These are phyloP conservation scores for Acanthamoeba polyphaga DNA, from an alignment of 208 protist genomes.

Conservation along the genomic window DNA sequence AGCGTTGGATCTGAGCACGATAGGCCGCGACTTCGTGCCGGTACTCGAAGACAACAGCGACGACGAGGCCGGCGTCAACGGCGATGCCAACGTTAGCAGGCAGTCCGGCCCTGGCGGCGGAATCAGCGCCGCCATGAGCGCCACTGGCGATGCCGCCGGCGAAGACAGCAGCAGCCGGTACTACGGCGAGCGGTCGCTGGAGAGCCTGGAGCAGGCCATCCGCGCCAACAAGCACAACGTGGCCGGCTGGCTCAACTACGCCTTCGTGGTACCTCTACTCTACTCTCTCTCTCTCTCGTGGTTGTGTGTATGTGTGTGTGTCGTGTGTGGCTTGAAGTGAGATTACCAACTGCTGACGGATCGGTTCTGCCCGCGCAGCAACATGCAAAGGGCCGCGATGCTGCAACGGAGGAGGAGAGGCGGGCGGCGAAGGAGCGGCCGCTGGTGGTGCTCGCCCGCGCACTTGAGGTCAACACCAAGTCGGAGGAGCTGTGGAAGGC, in stretches of 20 bases:
- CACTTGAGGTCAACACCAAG: constrained; percentile 13
- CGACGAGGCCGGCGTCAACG: background rate
- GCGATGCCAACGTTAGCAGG: background rate
- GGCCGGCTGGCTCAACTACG: constrained; percentile 48
- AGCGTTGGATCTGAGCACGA: background rate
- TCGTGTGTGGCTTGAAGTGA: background rate
- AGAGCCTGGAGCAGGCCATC: constrained; percentile 10
- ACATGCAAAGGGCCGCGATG: background rate
- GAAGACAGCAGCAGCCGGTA: background rate
- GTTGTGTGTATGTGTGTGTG: background rate
- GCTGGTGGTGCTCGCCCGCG: constrained; percentile 32
- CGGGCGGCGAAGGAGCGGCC: background rate
- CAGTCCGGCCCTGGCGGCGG: background rate
- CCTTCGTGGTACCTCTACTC: background rate
- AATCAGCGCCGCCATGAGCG: background rate
- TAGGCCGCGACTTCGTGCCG: background rate
- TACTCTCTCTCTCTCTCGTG: background rate
- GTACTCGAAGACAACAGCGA: background rate
- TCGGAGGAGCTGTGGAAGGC: constrained; percentile 41
- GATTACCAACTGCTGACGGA: no score
- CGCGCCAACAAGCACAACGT: background rate
- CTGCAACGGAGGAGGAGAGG: background rate
- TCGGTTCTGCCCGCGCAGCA: no score
- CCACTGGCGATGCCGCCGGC: background rate
- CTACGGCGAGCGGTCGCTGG: background rate